Percentiles rank a stretch among this genome's conserved stretches.
Conservation (phyloP, 1,139 yeast genomes). For the Entelexis sorbosivorans region DNA sequence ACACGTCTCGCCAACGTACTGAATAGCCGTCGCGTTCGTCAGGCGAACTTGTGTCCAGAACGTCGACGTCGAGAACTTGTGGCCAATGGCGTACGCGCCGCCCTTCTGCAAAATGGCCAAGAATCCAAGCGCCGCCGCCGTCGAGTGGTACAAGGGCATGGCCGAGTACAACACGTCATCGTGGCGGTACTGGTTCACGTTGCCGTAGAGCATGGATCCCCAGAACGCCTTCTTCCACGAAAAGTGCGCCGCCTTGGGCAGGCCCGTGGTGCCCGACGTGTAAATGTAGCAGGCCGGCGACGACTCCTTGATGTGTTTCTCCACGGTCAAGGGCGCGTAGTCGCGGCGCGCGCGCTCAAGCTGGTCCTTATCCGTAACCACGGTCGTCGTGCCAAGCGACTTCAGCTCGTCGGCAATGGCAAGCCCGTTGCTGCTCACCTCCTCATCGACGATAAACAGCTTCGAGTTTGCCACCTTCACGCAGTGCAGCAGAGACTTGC, state of each 20-base stretch:
- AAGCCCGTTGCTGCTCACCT: conserved; percentile 45
- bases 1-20: conserved; percentile 94
- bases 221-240: conserved; percentile 69
- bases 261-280: conserved; percentile 92
- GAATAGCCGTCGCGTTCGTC: conserved; percentile 65
- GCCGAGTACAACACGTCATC: conserved; percentile 66
- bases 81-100: conserved; percentile 61
- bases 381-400: conserved; percentile 32
- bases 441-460: conserved; percentile 66
- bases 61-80: conserved; percentile 71
- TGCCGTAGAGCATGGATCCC: conserved; percentile 62
- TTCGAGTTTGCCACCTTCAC: conserved; percentile 54
- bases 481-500: conserved; percentile 70
- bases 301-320: conserved; percentile 25
- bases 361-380: conserved; percentile 44
- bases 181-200: conserved; percentile 49
- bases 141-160: conserved; percentile 93
- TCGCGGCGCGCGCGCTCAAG: conserved; percentile 6
- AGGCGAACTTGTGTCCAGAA: conserved; percentile 86
- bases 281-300: conserved; percentile 66
- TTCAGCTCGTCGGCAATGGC: conserved; percentile 44
- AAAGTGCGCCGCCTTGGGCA: conserved; percentile 91
- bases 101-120: conserved; percentile 67
- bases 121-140: conserved; percentile 81
- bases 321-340: conserved; percentile 24